Evolutionary conservation across 2,329 filamentous ascomycete species (phyloP), one percentile per base, ranked within the genome.

Genomic region (Aulographum hederae): DNA sequence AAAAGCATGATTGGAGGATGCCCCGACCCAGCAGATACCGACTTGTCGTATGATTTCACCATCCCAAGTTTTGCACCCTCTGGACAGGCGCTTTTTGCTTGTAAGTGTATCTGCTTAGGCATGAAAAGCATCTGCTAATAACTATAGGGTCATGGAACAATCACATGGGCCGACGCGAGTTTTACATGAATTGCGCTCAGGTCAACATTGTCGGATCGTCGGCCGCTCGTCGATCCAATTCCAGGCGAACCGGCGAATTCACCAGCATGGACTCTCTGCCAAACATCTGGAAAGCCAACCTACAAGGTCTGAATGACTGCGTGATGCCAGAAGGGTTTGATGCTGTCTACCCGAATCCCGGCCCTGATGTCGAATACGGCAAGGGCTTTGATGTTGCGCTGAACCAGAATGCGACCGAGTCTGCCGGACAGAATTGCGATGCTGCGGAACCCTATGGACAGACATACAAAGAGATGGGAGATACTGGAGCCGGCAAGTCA

Each of bases 171-270:
- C 84, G 84, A 55, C 67, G 79, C 30, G 79, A 86, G 51, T 79
- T 78, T 68, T 89, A 89, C 65, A 82, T 82, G 75, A 81, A 82
- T 56, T 89, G 80, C 46, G 78, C 79, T 5, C 61, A 67, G 32
- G 66, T 85, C 42, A 69, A 66, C 38, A 72, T 84, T 21, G 46
- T 53, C 2, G 48, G 48, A 2, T 10, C 30, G 11, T 17, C 28
- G 12, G 25, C 29, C 12, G 15, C 33, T 29, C 37, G n/a, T 32
- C 34, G n/a, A 34, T 38, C 12, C 30, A 36, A 18, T 36, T 40
- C 34, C 35, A 38, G 31, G 34, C 32, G 16, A 13, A 37, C 30
- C 33, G 35, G 35, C 33, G 19, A 37, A 38, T 1, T 42, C 43
- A 12, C 40, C 43, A 40, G 34, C 35, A 36, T 60, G 15, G 37